phyloP scores from a whole-genome alignment of 2,329 filamentous ascomycete genomes.

The Immersiporthe knoxdaviesiana region DNA sequence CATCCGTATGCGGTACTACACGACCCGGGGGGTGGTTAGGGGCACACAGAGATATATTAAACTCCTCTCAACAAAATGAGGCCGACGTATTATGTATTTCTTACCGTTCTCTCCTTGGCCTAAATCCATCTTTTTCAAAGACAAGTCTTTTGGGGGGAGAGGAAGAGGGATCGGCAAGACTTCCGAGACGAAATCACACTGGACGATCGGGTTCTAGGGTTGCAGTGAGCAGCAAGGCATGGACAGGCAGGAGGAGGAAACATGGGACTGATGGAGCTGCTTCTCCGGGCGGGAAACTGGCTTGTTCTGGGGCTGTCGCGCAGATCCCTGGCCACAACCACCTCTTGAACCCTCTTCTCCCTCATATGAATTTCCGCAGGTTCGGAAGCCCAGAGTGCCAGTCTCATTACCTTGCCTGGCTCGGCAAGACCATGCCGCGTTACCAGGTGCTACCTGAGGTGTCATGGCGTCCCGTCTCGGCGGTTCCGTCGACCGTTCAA shows the following conservation, averaged over 20 bases:
- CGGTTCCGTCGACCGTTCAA: constrained; percentile 4
- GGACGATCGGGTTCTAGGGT: background rate
- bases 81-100: too few relatives aligned
- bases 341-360: background rate
- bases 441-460: constrained; percentile 18
- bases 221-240: constrained; percentile 1
- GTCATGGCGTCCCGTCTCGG: constrained; percentile 16
- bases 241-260: constrained; percentile 13
- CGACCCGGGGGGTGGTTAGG: too few relatives aligned
- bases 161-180: constrained; percentile 8
- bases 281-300: constrained; percentile 15
- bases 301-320: constrained; percentile 1
- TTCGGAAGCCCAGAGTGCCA: background rate
- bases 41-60: background rate
- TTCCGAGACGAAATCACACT: constrained; percentile 1
- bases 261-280: constrained; percentile 19
- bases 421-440: constrained; percentile 1
- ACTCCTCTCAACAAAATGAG: background rate
- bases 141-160: background rate
- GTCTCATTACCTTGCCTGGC: background rate
- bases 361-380: background rate
- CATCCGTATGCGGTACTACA: background rate
- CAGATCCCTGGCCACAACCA: background rate
- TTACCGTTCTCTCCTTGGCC: background rate
- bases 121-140: background rate